These are phyloP conservation scores for Rhynchospora pubera DNA, from an alignment of 176 grass and related monocot genomes.

Conservation along the genomic window DNA sequence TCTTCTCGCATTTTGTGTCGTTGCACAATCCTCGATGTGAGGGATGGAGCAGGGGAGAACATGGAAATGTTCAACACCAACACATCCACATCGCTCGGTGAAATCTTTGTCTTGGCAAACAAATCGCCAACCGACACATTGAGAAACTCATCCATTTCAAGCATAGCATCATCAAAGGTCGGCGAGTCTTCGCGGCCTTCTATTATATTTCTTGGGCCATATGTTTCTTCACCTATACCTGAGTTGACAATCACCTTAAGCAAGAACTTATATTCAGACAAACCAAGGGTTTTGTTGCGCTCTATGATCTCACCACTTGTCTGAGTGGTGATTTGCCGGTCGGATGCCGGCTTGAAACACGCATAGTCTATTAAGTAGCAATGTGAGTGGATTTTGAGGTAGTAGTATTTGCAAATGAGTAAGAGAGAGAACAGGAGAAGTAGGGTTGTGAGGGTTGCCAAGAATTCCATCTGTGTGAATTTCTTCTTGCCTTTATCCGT, in stretches of 20 bases:
- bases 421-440: conserved; percentile 19
- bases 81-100: conserved; percentile 34
- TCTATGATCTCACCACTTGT: conserved; percentile 25
- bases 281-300: conserved; percentile 35
- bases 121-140: conserved; percentile 27
- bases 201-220: conserved; percentile 42
- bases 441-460: conserved; percentile 6
- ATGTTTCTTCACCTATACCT: conserved; percentile 65
- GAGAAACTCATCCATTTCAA: conserved; percentile 56
- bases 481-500: background rate
- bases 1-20: conserved; percentile 47
- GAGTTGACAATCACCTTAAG: conserved; percentile 61
- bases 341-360: conserved; percentile 39
- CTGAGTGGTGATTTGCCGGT: conserved; percentile 41
- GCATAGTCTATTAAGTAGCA: conserved; percentile 75
- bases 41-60: conserved; percentile 54
- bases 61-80: conserved; percentile 48
- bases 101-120: conserved; percentile 19
- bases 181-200: conserved; percentile 38
- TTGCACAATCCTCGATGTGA: conserved; percentile 32
- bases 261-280: conserved; percentile 50
- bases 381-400: conserved; percentile 8
- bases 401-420: conserved; percentile 15
- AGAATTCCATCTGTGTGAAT: background rate
- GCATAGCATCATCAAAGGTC: conserved; percentile 22